Percentiles rank a stretch among this genome's conserved stretches.
These are phyloP conservation scores for Scheffersomyces insectosa DNA, from an alignment of 1,139 yeast species.

Conservation along the genomic window DNA sequence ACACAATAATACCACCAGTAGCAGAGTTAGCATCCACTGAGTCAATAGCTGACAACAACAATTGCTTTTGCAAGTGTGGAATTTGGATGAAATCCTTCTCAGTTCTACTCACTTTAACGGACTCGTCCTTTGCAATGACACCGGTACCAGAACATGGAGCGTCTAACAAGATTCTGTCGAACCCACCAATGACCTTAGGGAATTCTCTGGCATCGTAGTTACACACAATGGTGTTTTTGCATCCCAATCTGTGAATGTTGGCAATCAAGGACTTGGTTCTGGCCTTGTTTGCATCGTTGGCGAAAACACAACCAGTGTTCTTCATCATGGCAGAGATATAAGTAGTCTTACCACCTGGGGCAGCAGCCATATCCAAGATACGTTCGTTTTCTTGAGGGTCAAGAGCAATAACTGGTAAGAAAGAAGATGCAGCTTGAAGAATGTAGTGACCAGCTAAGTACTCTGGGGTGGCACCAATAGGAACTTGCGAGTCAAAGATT, in stretches of 20 bases:
- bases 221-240: conserved; percentile 94
- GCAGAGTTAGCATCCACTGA: conserved; percentile 91
- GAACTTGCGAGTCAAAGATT: conserved; percentile 96
- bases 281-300: conserved; percentile 94
- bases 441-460: conserved; percentile 97
- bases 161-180: conserved; percentile 90
- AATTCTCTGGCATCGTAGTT: conserved; percentile 98
- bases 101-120: conserved; percentile 89
- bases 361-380: conserved; percentile 97
- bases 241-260: conserved; percentile 94
- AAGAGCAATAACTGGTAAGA: conserved; percentile 95
- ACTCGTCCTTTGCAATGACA: conserved; percentile 96
- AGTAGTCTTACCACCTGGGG: conserved; percentile 99
- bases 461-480: conserved; percentile 99
- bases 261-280: conserved; percentile 97
- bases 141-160: conserved; percentile 99
- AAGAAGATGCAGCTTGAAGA: conserved; percentile 97
- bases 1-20: conserved; percentile 93
- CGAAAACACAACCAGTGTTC: conserved; percentile 95
- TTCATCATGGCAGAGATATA: conserved; percentile 96
- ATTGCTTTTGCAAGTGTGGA: conserved; percentile 95
- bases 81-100: conserved; percentile 96
- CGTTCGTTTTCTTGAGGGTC: conserved; percentile 96
- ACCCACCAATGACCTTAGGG: conserved; percentile 97
- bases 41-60: conserved; percentile 91